Percentiles rank a stretch among this genome's conserved stretches.
Evolutionary conservation across 2,329 filamentous ascomycete genomes (phyloP).

Genomic region (Cytospora schulzeri): DNA sequence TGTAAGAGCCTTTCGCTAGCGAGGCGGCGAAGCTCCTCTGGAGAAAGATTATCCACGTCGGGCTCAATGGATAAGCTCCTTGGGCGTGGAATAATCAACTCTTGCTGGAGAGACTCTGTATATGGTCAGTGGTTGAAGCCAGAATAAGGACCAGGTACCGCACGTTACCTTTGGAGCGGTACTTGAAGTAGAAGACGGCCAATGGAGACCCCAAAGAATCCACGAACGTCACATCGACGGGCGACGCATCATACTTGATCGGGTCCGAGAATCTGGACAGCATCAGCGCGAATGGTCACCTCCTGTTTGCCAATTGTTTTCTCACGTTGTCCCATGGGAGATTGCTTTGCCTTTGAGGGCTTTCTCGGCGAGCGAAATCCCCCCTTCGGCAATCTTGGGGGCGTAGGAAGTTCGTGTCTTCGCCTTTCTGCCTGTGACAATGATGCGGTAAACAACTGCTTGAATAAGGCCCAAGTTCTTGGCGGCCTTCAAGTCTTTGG

Average conservation of each 20-base stretch:
- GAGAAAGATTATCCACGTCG: slow-evolving; percentile 30
- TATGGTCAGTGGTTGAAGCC: neutral
- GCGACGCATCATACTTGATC: neutral
- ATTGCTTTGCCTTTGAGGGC: slow-evolving; percentile 39
- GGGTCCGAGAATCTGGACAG: neutral
- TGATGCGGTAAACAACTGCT: neutral
- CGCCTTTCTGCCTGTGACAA: no score
- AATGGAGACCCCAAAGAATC: slow-evolving; percentile 31
- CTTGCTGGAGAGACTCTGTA: slow-evolving; percentile 36
- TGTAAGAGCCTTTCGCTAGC: slow-evolving; percentile 36
- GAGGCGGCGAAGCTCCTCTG: slow-evolving; percentile 34
- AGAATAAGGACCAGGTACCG: no score
- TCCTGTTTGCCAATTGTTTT: neutral
- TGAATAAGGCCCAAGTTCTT: slow-evolving; percentile 9
- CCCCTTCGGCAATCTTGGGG: neutral
- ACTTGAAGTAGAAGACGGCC: slow-evolving; percentile 37
- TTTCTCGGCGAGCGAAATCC: slow-evolving; percentile 35
- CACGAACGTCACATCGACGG: neutral
- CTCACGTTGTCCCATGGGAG: slow-evolving; percentile 39
- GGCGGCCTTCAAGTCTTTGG: neutral
- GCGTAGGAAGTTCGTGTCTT: no score
- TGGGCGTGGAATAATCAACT: slow-evolving; percentile 36
- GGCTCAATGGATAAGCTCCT: slow-evolving; percentile 30
- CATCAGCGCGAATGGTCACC: neutral
- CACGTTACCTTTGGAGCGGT: slow-evolving; percentile 35